phyloP scores from a whole-genome alignment of 2,329 filamentous ascomycete genomes.

The Colletotrichum cordylinicola region DNA sequence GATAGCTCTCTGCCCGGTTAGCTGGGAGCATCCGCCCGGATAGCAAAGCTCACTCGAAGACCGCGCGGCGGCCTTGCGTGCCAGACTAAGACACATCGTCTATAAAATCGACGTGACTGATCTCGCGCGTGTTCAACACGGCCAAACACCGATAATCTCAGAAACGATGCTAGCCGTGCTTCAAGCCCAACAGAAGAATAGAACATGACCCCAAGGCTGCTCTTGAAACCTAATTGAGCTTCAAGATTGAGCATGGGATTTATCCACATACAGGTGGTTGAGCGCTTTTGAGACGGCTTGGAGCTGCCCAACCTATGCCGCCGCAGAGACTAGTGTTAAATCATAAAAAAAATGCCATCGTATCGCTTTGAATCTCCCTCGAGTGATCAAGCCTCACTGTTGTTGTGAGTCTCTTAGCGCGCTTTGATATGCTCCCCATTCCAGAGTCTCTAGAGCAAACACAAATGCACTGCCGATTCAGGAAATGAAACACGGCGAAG shows the following conservation, averaged over 20 bases:
- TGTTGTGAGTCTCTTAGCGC: neutral
- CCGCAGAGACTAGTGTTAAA: fast-evolving
- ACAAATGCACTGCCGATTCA: neutral
- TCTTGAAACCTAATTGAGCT: no score
- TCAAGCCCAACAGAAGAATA: no score
- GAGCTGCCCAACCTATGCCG: neutral
- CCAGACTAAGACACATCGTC: fast-evolving
- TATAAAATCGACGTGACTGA: fast-evolving
- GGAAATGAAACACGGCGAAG: neutral
- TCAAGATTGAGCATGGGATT: no score
- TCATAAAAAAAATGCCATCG: no score
- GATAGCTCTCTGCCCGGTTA: no score
- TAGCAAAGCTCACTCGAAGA: neutral
- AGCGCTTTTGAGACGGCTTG: no score
- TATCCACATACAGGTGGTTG: no score
- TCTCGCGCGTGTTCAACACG: neutral
- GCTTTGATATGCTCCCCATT: neutral
- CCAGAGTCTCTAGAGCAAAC: neutral
- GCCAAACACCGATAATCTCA: neutral
- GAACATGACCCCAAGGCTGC: no score
- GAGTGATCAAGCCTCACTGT: neutral
- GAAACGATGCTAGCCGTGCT: neutral
- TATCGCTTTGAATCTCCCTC: no score
- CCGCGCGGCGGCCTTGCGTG: no score
- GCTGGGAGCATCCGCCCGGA: neutral